These are phyloP conservation scores for Tricholoma matsutake DNA, from an alignment of 768 basidiomycete species.

Conservation along the genomic window DNA sequence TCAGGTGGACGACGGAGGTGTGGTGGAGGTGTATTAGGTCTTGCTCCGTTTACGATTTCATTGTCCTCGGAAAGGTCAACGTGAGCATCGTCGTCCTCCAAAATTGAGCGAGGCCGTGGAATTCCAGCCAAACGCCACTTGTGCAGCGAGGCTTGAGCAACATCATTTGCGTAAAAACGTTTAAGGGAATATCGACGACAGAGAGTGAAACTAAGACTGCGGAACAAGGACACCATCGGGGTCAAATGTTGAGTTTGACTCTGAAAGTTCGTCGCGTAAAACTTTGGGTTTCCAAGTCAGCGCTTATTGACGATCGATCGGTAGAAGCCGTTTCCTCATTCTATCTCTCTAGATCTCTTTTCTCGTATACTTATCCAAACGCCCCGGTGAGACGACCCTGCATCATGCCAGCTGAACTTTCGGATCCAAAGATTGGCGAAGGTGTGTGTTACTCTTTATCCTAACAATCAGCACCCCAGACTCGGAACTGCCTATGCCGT, in stretches of 20 bases:
- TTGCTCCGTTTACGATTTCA: conserved; percentile 42
- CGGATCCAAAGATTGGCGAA: conserved; percentile 67
- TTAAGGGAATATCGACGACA: conserved; percentile 14
- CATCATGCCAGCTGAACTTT: conserved; percentile 70
- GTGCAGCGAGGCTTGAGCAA: conserved; percentile 12
- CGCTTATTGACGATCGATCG: conserved; percentile 15
- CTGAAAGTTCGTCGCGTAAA: conserved; percentile 6
- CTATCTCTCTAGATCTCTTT: conserved; percentile 2
- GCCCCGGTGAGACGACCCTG: background rate
- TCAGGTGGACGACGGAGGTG: conserved; percentile 38
- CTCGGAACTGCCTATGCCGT: background rate
- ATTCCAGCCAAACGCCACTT: conserved; percentile 41
- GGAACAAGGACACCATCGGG: conserved; percentile 24
- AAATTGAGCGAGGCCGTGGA: conserved; percentile 41
- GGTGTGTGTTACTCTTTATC: conserved; percentile 45
- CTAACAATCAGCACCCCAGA: background rate
- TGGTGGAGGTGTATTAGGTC: conserved; percentile 32
- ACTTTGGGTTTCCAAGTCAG: conserved; percentile 4
- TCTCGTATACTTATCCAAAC: background rate
- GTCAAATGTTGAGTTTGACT: background rate
- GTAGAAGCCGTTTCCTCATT: conserved; percentile 15
- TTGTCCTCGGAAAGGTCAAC: conserved; percentile 53
- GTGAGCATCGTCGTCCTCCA: conserved; percentile 43
- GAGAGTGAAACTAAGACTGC: conserved; percentile 11
- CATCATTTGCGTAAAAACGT: conserved; percentile 21